Conservation (phyloP, 75 land plant species). For the Sequoia sempervirens region DNA sequence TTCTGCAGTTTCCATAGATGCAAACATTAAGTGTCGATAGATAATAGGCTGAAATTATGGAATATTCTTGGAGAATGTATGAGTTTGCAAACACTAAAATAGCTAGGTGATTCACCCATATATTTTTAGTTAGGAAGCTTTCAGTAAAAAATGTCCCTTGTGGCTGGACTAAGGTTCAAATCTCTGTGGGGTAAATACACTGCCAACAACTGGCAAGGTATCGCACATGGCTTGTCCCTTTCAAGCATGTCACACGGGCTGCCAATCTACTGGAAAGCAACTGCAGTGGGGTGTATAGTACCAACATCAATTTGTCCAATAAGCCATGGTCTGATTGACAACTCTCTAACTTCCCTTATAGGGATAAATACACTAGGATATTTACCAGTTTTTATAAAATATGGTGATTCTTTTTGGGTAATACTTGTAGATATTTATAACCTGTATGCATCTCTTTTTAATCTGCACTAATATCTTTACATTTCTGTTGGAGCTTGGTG, state of each 20-base stretch:
- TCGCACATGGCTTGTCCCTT: background rate
- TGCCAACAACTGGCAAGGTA: background rate
- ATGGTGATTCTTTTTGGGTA: background rate
- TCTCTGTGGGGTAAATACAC: too few relatives aligned
- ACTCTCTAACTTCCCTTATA: background rate
- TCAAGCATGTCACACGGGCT: background rate
- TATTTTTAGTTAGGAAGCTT: background rate
- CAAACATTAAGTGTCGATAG: background rate
- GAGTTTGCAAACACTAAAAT: background rate
- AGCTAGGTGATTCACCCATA: background rate
- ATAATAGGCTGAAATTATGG: background rate
- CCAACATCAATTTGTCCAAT: background rate
- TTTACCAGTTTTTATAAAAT: background rate
- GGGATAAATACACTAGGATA: background rate
- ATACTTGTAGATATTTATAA: background rate
- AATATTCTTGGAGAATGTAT: background rate
- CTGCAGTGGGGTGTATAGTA: background rate
- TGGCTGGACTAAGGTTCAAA: too few relatives aligned
- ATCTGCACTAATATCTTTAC: background rate
- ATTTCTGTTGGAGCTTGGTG: background rate
- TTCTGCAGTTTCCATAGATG: background rate
- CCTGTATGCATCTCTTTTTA: background rate
- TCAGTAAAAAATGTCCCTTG: background rate
- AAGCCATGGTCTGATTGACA: background rate
- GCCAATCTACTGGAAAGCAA: background rate